phyloP scores from a whole-genome alignment of 192 early-diverging fungal species.

The Gonapodya prolifera region DNA sequence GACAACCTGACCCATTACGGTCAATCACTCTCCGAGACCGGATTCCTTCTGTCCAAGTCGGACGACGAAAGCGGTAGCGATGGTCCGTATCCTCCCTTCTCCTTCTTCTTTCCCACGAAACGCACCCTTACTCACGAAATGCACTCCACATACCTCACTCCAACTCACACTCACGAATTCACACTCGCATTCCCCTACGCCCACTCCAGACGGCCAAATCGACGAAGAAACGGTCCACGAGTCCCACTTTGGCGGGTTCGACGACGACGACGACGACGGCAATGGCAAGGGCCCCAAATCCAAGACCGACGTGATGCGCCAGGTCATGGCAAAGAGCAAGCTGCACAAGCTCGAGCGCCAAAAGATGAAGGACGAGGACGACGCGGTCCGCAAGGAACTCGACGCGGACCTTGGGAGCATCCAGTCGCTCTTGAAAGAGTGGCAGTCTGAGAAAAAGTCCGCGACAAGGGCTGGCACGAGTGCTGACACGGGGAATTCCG shows the following conservation, averaged over 20 bases:
- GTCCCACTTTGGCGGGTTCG: constrained; percentile 85
- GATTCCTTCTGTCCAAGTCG: constrained; percentile 47
- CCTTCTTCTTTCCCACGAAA: not conserved
- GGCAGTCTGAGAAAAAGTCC: not conserved
- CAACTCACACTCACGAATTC: not conserved
- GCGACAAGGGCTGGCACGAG: not conserved
- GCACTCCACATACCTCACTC: not conserved
- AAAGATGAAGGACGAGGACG: constrained; percentile 72
- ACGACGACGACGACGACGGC: constrained; percentile 30
- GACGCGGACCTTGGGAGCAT: constrained; percentile 83
- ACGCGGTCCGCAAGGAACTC: constrained; percentile 63
- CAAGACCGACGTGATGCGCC: constrained; percentile 92
- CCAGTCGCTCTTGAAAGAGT: constrained; percentile 16
- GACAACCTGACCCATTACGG: constrained; percentile 88
- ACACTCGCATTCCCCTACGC: not conserved
- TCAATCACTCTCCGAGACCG: constrained; percentile 69
- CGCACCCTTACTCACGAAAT: not conserved
- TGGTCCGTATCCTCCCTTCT: constrained; percentile 10
- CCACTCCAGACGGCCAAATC: constrained; percentile 25
- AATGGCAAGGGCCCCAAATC: constrained; percentile 53
- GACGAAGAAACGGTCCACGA: constrained; percentile 53
- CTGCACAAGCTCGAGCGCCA: constrained; percentile 87
- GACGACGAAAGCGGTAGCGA: constrained; percentile 41
- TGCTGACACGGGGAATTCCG: not conserved
- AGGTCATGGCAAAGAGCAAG: constrained; percentile 96